Percentiles rank a stretch among this genome's conserved stretches.
phyloP scores from a whole-genome alignment of 331 rosid genomes.

The Prunus yedoensis region DNA sequence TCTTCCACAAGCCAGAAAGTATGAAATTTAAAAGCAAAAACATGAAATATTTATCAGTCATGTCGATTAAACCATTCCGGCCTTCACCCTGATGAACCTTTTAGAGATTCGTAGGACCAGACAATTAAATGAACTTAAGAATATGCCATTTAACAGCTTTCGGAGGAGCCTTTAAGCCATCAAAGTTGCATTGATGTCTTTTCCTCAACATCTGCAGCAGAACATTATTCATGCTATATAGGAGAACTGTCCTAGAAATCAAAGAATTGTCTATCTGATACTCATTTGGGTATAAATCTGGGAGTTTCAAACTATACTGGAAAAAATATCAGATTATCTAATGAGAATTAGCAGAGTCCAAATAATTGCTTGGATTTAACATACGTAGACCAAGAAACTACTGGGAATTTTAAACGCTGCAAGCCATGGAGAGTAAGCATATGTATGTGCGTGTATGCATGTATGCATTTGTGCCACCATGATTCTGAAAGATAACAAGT shows the following conservation, averaged over 20 bases:
- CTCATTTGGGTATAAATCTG: neutral
- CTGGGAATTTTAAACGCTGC: neutral
- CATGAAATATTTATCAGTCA: neutral
- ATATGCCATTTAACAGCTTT: neutral
- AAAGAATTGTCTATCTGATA: neutral
- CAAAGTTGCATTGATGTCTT: neutral
- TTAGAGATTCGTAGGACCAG: neutral
- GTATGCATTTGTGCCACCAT: neutral
- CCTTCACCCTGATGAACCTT: neutral
- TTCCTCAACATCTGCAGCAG: neutral
- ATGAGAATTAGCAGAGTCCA: neutral
- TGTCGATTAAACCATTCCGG: neutral
- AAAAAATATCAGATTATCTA: neutral
- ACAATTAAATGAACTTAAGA: neutral
- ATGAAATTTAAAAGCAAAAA: neutral
- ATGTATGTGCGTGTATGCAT: no score
- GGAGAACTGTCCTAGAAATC: neutral
- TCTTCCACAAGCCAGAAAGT: neutral
- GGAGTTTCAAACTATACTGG: neutral
- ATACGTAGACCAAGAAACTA: neutral
- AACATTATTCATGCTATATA: neutral
- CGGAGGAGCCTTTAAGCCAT: neutral
- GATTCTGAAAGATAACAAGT: slow-evolving; percentile 7
- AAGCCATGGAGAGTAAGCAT: neutral
- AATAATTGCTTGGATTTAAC: neutral